Evolutionary conservation across 768 basidiomycete genomes (phyloP).

Genomic region (Trametopsis cervina): DNA sequence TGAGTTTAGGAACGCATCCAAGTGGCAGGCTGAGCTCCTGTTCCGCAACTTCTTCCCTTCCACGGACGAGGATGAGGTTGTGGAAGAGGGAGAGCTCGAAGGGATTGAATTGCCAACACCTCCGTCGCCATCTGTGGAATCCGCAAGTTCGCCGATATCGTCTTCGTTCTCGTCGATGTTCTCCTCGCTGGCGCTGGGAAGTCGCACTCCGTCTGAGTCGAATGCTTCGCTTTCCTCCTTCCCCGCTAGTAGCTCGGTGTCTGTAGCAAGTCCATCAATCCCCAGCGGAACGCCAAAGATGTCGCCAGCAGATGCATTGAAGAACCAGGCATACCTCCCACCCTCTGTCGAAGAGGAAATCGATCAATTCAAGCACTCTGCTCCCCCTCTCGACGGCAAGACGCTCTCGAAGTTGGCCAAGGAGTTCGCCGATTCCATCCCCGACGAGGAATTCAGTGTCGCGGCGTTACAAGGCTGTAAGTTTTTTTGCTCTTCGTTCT

Average conservation of each 20-base stretch:
- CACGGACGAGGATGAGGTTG: constrained; percentile 39
- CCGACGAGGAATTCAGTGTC: constrained; percentile 83
- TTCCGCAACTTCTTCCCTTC: constrained; percentile 92
- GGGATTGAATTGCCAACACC: constrained; percentile 37
- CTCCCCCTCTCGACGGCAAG: constrained; percentile 56
- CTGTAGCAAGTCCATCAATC: constrained; percentile 7
- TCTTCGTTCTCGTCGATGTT: constrained; percentile 42
- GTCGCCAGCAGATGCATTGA: constrained; percentile 15
- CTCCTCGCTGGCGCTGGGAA: constrained; percentile 38
- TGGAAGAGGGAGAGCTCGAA: constrained; percentile 36
- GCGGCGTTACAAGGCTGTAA: constrained; percentile 88
- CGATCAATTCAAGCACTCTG: constrained; percentile 49
- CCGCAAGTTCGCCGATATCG: constrained; percentile 28
- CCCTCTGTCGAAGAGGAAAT: constrained; percentile 60
- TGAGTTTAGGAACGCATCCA: constrained; percentile 82
- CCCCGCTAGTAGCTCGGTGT: neutral
- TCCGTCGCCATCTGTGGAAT: constrained; percentile 28
- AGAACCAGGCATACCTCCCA: constrained; percentile 43
- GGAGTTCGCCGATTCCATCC: constrained; percentile 73
- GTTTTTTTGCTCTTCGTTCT: constrained; percentile 52
- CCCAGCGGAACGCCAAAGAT: constrained; percentile 13
- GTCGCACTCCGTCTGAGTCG: constrained; percentile 28
- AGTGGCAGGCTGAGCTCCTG: constrained; percentile 78
- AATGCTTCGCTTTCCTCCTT: constrained; percentile 16
- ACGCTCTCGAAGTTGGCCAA: constrained; percentile 66